These are phyloP conservation scores for Chytriomyces hyalinus DNA, from an alignment of 192 early-diverging fungal species.

Conservation along the genomic window DNA sequence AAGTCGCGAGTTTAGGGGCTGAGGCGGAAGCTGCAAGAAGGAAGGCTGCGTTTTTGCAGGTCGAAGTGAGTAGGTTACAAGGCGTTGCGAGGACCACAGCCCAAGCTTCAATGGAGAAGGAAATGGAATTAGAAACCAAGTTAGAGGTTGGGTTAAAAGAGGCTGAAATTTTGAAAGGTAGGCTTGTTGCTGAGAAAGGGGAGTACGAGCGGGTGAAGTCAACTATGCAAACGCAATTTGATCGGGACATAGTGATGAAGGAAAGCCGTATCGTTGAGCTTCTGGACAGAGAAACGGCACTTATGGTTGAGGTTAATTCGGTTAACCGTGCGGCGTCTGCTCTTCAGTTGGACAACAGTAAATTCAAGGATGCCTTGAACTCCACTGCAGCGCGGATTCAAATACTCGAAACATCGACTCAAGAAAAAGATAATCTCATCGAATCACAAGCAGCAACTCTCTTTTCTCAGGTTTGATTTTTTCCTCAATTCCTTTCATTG, in stretches of 20 bases:
- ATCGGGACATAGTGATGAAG: background rate
- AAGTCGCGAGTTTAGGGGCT: background rate
- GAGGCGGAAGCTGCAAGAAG: background rate
- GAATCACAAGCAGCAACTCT: background rate
- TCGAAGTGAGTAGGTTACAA: conserved; percentile 2
- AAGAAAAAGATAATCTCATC: background rate
- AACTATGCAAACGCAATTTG: background rate
- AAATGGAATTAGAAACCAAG: background rate
- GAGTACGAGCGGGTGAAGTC: conserved; percentile 1
- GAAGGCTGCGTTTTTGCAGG: background rate
- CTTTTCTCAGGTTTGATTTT: background rate
- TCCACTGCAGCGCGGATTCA: too few species aligned
- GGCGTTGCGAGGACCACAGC: background rate
- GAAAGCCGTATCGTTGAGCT: background rate
- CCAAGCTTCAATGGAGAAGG: background rate
- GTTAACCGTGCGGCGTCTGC: background rate
- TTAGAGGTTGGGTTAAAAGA: background rate
- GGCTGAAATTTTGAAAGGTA: background rate
- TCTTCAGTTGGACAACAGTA: background rate
- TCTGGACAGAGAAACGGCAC: background rate
- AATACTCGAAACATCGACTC: too few species aligned
- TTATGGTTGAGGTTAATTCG: background rate
- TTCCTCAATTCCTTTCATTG: background rate
- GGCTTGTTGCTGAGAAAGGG: background rate
- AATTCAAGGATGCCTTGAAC: too few species aligned